A percentile compares a stretch with the other conserved stretches of the same genome.
These are phyloP conservation scores for Diaporthe caulivora DNA, from an alignment of 2,329 filamentous ascomycete genomes.

Conservation along the genomic window DNA sequence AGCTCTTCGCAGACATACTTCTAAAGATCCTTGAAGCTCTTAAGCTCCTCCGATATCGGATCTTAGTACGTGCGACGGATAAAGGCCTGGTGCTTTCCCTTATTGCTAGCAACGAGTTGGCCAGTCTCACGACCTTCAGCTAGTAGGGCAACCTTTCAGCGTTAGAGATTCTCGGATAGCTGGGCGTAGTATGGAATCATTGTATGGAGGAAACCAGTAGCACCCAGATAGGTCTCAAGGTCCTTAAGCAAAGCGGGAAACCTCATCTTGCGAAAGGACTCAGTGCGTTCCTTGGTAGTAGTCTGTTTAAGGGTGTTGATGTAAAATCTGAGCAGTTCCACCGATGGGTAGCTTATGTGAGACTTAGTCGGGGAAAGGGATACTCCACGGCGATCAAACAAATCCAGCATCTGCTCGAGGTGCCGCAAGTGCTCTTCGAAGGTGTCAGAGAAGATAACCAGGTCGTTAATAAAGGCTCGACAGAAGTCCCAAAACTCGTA, in stretches of 20 bases:
- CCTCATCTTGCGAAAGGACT: background rate
- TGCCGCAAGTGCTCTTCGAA: background rate
- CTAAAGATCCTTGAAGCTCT: background rate
- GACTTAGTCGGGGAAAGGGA: background rate
- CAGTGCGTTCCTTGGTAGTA: background rate
- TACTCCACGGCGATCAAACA: background rate
- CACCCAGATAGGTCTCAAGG: background rate
- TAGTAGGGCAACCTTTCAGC: background rate
- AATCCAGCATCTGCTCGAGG: background rate
- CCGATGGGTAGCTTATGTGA: background rate
- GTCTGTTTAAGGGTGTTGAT: background rate
- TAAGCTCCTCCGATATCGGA: background rate
- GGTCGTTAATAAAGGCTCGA: slow-evolving; percentile 7
- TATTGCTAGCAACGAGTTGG: too few relatives aligned
- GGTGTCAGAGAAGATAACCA: slow-evolving; percentile 9
- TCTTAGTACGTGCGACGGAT: too few relatives aligned
- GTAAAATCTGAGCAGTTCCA: slow-evolving; percentile 27
- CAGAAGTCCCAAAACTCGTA: background rate
- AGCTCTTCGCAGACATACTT: background rate
- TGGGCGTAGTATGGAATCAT: slow-evolving; percentile 3
- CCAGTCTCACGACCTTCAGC: background rate
- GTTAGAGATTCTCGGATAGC: background rate
- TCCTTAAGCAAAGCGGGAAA: background rate
- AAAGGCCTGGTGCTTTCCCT: too few relatives aligned
- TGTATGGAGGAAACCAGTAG: background rate